Percentiles rank a stretch among this genome's conserved stretches.
These are phyloP conservation scores for Dactylellina haptotyla DNA, from an alignment of 2,329 filamentous ascomycete genomes.

Conservation along the genomic window DNA sequence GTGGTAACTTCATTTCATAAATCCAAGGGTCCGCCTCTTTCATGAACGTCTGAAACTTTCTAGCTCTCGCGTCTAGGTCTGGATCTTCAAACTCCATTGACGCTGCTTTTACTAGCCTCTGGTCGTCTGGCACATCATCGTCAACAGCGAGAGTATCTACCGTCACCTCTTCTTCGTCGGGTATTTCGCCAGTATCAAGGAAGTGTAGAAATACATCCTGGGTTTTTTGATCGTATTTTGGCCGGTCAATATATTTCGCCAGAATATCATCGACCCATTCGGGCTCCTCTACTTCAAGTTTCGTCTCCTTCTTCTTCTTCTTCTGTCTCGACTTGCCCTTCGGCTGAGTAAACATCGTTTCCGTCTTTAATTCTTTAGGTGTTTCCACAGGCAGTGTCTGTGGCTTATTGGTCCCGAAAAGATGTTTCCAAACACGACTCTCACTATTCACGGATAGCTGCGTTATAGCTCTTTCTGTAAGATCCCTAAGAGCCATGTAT, in stretches of 20 bases:
- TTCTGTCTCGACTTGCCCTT: background rate
- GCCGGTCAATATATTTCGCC: background rate
- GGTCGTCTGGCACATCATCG: constrained; percentile 22
- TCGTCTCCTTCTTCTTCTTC: background rate
- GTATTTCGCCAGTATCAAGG: background rate
- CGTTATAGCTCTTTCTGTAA: constrained; percentile 3
- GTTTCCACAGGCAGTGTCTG: background rate
- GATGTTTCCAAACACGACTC: background rate
- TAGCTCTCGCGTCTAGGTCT: background rate
- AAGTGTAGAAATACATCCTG: background rate
- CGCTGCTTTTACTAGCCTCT: constrained; percentile 9
- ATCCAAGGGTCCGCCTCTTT: background rate
- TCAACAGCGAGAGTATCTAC: background rate
- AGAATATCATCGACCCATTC: background rate
- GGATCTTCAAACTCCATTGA: background rate
- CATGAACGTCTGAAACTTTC: background rate
- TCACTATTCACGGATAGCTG: constrained; percentile 1
- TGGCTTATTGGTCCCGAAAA: background rate
- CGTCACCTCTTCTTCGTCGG: too few relatives aligned
- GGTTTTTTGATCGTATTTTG: background rate
- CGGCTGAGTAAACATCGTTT: too few relatives aligned
- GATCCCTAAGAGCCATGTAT: constrained; percentile 17
- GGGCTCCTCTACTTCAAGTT: background rate
- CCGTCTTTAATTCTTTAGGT: too few relatives aligned
- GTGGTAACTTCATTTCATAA: background rate